These are phyloP conservation scores for Stropharia rugosoannulata DNA, from an alignment of 768 basidiomycete species.

Conservation along the genomic window DNA sequence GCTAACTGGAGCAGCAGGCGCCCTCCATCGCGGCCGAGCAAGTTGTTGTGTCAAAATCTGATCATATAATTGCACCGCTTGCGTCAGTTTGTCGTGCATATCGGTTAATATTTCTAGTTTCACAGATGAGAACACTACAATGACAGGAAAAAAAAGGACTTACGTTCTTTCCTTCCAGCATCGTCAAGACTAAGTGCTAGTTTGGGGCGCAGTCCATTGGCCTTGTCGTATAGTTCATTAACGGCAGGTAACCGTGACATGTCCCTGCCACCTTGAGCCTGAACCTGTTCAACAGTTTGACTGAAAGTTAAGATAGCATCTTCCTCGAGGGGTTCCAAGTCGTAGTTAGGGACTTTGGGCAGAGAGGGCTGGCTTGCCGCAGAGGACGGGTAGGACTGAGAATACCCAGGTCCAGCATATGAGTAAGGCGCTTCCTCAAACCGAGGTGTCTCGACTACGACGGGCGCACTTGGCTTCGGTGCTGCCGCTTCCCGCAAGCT, in stretches of 20 bases:
- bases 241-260: slow-evolving; percentile 82
- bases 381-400: slow-evolving; percentile 44
- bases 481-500: slow-evolving; percentile 84
- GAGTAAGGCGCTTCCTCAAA: slow-evolving; percentile 39
- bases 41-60: slow-evolving; percentile 83
- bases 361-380: slow-evolving; percentile 38
- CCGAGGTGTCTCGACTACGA: slow-evolving; percentile 51
- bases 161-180: slow-evolving; percentile 82
- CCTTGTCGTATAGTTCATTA: slow-evolving; percentile 82
- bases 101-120: slow-evolving; percentile 77
- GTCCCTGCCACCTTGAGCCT: slow-evolving; percentile 75
- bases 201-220: slow-evolving; percentile 76
- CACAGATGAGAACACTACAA: slow-evolving; percentile 4
- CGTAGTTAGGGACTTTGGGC: slow-evolving; percentile 70
- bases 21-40: slow-evolving; percentile 66
- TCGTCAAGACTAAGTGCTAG: slow-evolving; percentile 84
- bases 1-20: slow-evolving; percentile 27
- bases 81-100: slow-evolving; percentile 92
- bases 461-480: slow-evolving; percentile 77
- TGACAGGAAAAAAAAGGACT: slow-evolving; percentile 8
- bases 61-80: slow-evolving; percentile 92
- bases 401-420: slow-evolving; percentile 35
- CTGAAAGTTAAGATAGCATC: slow-evolving; percentile 90
- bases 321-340: slow-evolving; percentile 77
- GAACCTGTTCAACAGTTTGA: slow-evolving; percentile 85